A percentile compares a stretch with the other conserved stretches of the same genome.
These are phyloP conservation scores for Carex kokanica DNA, from an alignment of 176 grass and related monocot genomes.

Conservation along the genomic window DNA sequence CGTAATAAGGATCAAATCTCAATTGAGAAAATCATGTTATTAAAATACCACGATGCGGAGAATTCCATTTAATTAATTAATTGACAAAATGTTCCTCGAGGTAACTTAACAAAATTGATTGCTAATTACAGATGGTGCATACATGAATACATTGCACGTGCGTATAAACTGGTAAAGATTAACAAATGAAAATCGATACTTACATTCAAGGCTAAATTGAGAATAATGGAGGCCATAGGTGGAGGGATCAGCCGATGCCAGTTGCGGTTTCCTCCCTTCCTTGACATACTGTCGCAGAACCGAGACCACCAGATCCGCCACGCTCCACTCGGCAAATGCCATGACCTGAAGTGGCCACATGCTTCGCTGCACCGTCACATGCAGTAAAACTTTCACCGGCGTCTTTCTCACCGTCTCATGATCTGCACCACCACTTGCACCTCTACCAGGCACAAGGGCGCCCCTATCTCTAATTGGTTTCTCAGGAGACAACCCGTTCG, in stretches of 20 bases:
- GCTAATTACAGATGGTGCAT: not conserved
- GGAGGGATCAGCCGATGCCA: constrained; percentile 41
- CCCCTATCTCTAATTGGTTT: constrained; percentile 17
- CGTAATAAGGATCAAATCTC: not conserved
- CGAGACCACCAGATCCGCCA: constrained; percentile 56
- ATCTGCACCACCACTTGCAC: not conserved
- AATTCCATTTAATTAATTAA: too few relatives aligned
- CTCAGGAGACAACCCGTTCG: not conserved
- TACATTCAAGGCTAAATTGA: constrained; percentile 89
- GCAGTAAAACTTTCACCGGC: constrained; percentile 70
- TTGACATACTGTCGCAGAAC: constrained; percentile 61
- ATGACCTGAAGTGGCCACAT: constrained; percentile 88
- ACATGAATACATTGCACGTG: not conserved
- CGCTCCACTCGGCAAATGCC: constrained; percentile 69
- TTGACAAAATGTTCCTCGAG: too few relatives aligned
- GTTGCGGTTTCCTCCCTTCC: constrained; percentile 56
- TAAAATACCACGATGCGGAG: not conserved
- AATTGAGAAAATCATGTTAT: not conserved
- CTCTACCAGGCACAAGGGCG: constrained; percentile 9
- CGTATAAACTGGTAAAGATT: not conserved
- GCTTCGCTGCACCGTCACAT: constrained; percentile 71
- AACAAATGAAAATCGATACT: constrained; percentile 16
- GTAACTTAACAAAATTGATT: not conserved
- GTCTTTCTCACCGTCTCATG: constrained; percentile 27
- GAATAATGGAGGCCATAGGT: constrained; percentile 79